A percentile compares a stretch with the other conserved stretches of the same genome.
These are phyloP conservation scores for Dalbergia cochinchinensis DNA, from an alignment of 306 rosid species.

Conservation along the genomic window DNA sequence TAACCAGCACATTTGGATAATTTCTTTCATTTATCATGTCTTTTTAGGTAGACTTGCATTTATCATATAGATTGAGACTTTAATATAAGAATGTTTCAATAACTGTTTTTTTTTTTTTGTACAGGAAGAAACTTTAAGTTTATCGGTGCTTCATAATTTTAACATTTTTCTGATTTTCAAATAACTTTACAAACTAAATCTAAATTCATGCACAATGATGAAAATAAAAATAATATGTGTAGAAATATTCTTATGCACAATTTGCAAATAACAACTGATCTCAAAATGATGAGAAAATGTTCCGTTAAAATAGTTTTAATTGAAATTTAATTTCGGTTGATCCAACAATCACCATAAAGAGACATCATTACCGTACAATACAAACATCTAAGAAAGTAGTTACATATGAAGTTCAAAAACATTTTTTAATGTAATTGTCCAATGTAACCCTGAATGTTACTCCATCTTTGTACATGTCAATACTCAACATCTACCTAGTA, in stretches of 20 bases:
- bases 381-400: not conserved
- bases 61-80: not conserved
- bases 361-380: not conserved
- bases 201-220: not conserved
- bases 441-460: not conserved
- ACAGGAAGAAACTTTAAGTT: not conserved
- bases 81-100: not conserved
- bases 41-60: too few species aligned
- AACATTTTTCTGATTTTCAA: not conserved
- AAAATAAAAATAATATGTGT: not conserved
- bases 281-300: not conserved
- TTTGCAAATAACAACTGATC: not conserved
- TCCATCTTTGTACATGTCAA: not conserved
- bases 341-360: not conserved
- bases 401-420: not conserved
- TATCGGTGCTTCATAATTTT: not conserved
- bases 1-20: too few species aligned
- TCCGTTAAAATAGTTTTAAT: not conserved
- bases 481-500: not conserved
- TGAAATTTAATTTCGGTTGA: not conserved
- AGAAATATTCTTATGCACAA: not conserved
- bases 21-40: not conserved
- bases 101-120: not conserved
- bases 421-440: not conserved
- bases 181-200: not conserved